Percentiles rank a stretch among this genome's conserved stretches.
These are phyloP conservation scores for Leccinum pseudoinsigne DNA, from an alignment of 1,284 basidiomycete species.

Conservation along the genomic window DNA sequence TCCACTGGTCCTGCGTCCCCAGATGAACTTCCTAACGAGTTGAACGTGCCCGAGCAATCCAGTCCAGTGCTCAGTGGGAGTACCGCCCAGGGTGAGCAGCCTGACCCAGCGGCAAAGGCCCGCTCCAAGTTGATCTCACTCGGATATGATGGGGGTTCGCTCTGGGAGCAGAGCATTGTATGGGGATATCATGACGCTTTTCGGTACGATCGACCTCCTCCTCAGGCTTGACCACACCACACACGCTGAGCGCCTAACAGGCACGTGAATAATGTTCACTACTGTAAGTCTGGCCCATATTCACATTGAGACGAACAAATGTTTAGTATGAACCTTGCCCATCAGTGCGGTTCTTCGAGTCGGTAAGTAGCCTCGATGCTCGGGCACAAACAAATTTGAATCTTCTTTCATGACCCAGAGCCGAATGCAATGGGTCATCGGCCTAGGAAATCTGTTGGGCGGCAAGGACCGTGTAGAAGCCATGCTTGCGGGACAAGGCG, in stretches of 20 bases:
- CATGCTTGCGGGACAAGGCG: slow-evolving; percentile 59
- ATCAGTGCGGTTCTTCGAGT: slow-evolving; percentile 66
- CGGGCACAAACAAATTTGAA: neutral
- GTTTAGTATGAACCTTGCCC: slow-evolving; percentile 3
- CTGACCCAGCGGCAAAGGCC: slow-evolving; percentile 38
- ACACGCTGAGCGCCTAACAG: slow-evolving; percentile 35
- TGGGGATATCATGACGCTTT: slow-evolving; percentile 81
- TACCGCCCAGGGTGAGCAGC: slow-evolving; percentile 1
- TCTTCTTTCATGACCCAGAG: slow-evolving; percentile 37
- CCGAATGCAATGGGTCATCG: slow-evolving; percentile 63
- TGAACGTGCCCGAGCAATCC: neutral
- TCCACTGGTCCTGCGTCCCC: slow-evolving; percentile 59
- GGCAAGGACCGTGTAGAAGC: slow-evolving; percentile 51
- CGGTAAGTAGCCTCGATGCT: slow-evolving; percentile 37
- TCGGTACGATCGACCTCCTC: slow-evolving; percentile 46
- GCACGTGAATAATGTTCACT: slow-evolving; percentile 77
- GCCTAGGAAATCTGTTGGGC: slow-evolving; percentile 56
- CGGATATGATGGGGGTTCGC: slow-evolving; percentile 59
- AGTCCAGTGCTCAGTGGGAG: neutral
- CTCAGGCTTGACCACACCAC: neutral
- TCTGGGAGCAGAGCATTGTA: slow-evolving; percentile 70
- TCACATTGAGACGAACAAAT: neutral
- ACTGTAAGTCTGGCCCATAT: slow-evolving; percentile 42
- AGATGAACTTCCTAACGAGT: slow-evolving; percentile 34
- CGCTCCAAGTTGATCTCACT: slow-evolving; percentile 42